Percentiles rank a stretch among this genome's conserved stretches.
phyloP scores from a whole-genome alignment of 2,329 filamentous ascomycete species.

The Fusarium verticillioides region DNA sequence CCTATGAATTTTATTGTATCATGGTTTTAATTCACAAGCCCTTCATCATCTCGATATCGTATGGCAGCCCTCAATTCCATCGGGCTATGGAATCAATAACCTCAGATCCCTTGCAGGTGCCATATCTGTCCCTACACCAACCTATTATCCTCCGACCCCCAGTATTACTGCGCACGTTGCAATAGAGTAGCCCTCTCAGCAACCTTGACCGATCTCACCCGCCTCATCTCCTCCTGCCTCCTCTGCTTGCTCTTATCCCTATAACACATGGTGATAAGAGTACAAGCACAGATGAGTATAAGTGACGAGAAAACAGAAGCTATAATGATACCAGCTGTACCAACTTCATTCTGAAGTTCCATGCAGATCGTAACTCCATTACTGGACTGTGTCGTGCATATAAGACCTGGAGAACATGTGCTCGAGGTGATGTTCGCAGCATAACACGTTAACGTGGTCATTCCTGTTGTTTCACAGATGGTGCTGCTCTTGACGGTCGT shows the following conservation, averaged over 20 bases:
- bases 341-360: background rate
- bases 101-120: fast-evolving
- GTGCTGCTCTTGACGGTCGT: background rate
- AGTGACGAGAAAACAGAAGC: background rate
- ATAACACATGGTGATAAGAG: background rate
- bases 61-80: fast-evolving
- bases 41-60: fast-evolving
- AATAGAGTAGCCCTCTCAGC: background rate
- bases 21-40: fast-evolving
- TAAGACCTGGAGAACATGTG: background rate
- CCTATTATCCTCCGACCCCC: fast-evolving
- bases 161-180: background rate
- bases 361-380: background rate
- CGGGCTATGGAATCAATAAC: background rate
- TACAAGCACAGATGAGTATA: background rate
- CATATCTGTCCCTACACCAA: too few relatives aligned
- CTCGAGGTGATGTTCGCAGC: background rate
- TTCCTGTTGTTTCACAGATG: background rate
- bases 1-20: fast-evolving
- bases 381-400: background rate
- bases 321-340: background rate
- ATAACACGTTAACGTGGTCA: background rate
- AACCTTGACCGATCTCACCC: background rate
- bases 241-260: background rate
- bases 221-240: background rate